Evolutionary conservation across 768 basidiomycete genomes (phyloP).

Genomic region (Mycena maculata): DNA sequence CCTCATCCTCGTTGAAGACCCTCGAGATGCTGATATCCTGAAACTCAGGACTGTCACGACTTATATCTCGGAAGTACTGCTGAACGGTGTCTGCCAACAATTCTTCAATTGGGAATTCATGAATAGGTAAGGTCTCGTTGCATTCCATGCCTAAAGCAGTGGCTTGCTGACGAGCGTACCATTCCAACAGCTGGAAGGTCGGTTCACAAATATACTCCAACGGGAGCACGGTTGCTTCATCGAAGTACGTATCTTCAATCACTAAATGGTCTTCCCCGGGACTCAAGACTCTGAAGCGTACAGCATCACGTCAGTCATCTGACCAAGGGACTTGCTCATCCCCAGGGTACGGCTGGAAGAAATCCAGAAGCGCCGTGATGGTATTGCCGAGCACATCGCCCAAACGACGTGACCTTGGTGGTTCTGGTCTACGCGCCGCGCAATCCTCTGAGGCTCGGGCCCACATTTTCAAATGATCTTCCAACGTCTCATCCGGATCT

Average conservation of each 20-base stretch:
- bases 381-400: too few species aligned
- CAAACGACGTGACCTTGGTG: too few species aligned
- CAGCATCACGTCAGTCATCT: not conserved
- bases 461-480: too few species aligned
- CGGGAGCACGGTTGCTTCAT: constrained; percentile 2
- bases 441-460: too few species aligned
- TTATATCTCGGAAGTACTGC: not conserved
- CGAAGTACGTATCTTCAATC: constrained; percentile 3
- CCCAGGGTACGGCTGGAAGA: too few species aligned
- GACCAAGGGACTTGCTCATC: not conserved
- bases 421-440: too few species aligned
- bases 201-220: constrained; percentile 5
- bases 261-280: not conserved
- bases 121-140: not conserved
- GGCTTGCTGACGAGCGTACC: too few species aligned
- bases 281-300: constrained; percentile 1
- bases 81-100: not conserved
- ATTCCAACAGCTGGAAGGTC: not conserved
- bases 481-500: too few species aligned
- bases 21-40: not conserved
- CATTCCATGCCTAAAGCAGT: not conserved
- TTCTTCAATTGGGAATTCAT: not conserved
- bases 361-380: too few species aligned
- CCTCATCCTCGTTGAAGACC: not conserved
- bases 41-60: not conserved